A percentile compares a stretch with the other conserved stretches of the same genome.
Conservation (phyloP, 148 eudicot species). For the Camellia japonica region DNA sequence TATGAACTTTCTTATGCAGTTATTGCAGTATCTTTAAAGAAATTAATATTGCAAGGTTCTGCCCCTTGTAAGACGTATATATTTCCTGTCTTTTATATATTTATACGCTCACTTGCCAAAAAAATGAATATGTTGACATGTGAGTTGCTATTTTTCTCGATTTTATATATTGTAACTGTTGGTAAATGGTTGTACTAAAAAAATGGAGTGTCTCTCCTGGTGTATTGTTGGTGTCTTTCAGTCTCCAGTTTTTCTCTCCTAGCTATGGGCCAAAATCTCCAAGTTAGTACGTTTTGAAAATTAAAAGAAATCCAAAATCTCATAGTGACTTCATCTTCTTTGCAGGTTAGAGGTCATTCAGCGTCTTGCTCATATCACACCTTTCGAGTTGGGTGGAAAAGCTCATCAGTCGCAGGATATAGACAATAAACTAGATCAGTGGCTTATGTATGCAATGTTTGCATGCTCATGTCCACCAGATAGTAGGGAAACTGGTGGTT, state of each 20-base stretch:
- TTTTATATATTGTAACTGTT: not conserved
- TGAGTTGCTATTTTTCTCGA: not conserved
- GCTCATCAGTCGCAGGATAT: constrained; percentile 85
- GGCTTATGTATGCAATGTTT: constrained; percentile 99
- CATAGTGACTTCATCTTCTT: not conserved
- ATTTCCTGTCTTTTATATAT: too few relatives aligned
- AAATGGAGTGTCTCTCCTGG: not conserved
- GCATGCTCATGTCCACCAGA: constrained; percentile 96
- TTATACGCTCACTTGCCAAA: too few relatives aligned
- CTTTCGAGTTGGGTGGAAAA: constrained; percentile 91
- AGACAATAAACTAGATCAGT: constrained; percentile 92
- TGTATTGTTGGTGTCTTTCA: too few relatives aligned
- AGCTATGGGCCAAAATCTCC: not conserved
- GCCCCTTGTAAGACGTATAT: too few relatives aligned
- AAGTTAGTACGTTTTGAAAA: not conserved
- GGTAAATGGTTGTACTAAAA: not conserved
- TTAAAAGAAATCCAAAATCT: not conserved
- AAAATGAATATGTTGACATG: not conserved
- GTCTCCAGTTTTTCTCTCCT: not conserved
- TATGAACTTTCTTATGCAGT: not conserved
- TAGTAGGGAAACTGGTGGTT: constrained; percentile 71
- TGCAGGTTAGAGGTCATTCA: constrained; percentile 86
- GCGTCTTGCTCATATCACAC: constrained; percentile 90
- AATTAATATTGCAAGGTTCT: not conserved
- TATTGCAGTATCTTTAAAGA: not conserved